Evolutionary conservation across 148 eudicot genomes (phyloP).

Genomic region (Camellia lanceoleosa): DNA sequence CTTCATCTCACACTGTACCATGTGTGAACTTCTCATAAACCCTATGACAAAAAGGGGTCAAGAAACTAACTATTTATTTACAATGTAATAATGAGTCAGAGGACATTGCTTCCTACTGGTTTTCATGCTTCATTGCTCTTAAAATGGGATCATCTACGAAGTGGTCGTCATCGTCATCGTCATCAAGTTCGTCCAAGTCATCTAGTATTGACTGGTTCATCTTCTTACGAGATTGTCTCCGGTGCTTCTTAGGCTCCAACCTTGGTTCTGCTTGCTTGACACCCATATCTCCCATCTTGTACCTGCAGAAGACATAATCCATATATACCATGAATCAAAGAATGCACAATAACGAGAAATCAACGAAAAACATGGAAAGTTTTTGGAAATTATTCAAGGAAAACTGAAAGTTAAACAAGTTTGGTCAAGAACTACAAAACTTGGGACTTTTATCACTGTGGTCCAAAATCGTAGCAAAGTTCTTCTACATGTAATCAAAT

Average conservation of each 20-base stretch:
- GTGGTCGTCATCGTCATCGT: constrained; percentile 49
- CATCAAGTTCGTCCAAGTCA: constrained; percentile 64
- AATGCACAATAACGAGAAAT: background rate
- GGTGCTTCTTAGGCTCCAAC: constrained; percentile 73
- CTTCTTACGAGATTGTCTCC: constrained; percentile 76
- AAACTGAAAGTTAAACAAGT: constrained; percentile 1
- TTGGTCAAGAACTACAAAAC: background rate
- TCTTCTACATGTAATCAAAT: background rate
- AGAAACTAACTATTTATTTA: background rate
- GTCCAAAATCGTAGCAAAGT: background rate
- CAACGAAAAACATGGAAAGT: background rate
- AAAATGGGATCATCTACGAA: constrained; percentile 45
- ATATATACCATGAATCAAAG: background rate
- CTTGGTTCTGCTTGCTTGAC: constrained; percentile 70
- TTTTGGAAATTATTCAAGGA: background rate
- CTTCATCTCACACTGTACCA: background rate
- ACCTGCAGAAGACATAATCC: constrained; percentile 32
- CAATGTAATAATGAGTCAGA: background rate
- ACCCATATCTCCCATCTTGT: constrained; percentile 70
- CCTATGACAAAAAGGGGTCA: background rate
- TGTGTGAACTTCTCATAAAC: background rate
- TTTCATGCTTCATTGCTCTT: constrained; percentile 49
- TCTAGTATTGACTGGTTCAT: constrained; percentile 62
- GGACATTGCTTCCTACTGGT: constrained; percentile 26
- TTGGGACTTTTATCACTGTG: background rate